phyloP scores from a whole-genome alignment of 106 monocot species.

The Dendrobium officinale region DNA sequence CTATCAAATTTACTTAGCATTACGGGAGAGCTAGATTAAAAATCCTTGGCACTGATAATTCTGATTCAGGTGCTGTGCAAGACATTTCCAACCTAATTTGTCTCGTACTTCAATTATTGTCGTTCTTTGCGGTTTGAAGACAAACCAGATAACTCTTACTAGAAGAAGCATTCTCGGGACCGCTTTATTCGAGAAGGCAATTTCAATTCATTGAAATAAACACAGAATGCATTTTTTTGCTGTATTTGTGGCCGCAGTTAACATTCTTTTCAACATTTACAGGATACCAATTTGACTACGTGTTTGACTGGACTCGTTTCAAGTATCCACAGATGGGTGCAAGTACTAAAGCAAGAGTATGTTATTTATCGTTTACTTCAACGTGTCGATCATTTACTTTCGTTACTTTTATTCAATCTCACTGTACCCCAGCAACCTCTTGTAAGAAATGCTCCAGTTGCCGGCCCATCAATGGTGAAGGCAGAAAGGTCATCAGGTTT shows the following conservation, averaged over 20 bases:
- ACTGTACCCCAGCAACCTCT: conserved; percentile 17
- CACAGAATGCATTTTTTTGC: conserved; percentile 4
- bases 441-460: conserved; percentile 29
- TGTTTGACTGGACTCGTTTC: conserved; percentile 64
- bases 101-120: conserved; percentile 68
- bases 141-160: conserved; percentile 72
- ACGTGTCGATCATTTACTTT: not conserved
- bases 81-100: conserved; percentile 60
- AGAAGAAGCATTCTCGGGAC: conserved; percentile 72
- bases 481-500: conserved; percentile 48
- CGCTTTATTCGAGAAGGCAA: conserved; percentile 76
- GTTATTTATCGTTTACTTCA: not conserved
- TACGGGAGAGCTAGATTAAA: not conserved
- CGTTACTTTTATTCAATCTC: not conserved
- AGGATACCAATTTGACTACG: conserved; percentile 71
- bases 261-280: not conserved
- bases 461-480: conserved; percentile 33
- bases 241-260: not conserved
- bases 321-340: conserved; percentile 53
- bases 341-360: conserved; percentile 34
- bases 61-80: conserved; percentile 52
- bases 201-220: not conserved
- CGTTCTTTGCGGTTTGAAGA: conserved; percentile 30
- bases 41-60: not conserved
- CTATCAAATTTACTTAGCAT: not conserved